phyloP scores from a whole-genome alignment of 768 basidiomycete species.

The Rhodosporidiobolus sp. region DNA sequence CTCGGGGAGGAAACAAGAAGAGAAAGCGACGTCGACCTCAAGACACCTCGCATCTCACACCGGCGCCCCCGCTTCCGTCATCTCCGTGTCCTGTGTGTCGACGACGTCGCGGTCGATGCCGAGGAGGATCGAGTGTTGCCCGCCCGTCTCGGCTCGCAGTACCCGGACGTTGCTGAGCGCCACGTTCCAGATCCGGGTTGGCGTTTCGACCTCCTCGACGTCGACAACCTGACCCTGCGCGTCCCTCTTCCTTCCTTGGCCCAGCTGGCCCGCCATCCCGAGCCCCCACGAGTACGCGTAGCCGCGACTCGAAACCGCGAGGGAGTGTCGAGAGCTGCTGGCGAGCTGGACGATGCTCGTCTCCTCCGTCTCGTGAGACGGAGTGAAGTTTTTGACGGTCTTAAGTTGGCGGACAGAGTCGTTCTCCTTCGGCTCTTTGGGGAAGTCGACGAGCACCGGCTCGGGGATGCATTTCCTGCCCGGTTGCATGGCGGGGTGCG shows the following conservation, averaged over 20 bases:
- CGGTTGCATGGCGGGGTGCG: slow-evolving; percentile 51
- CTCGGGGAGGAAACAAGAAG: too few relatives aligned
- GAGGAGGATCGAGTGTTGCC: slow-evolving; percentile 49
- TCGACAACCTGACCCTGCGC: too few relatives aligned
- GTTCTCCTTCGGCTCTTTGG: slow-evolving; percentile 47
- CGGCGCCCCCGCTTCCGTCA: too few relatives aligned
- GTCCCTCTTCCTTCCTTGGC: too few relatives aligned
- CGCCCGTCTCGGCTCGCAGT: slow-evolving; percentile 47
- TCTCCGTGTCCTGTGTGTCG: too few relatives aligned
- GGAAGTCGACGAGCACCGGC: slow-evolving; percentile 50
- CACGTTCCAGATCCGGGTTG: slow-evolving; percentile 43
- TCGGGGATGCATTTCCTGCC: slow-evolving; percentile 45
- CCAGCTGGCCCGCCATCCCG: slow-evolving; percentile 50
- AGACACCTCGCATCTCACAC: too few relatives aligned
- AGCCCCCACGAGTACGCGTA: slow-evolving; percentile 53
- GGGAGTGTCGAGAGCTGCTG: slow-evolving; percentile 50
- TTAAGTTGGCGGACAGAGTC: slow-evolving; percentile 40
- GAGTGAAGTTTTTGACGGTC: slow-evolving; percentile 41
- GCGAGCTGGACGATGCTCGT: slow-evolving; percentile 50
- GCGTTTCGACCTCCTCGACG: slow-evolving; percentile 47
- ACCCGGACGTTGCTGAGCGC: slow-evolving; percentile 43
- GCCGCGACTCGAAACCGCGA: slow-evolving; percentile 51
- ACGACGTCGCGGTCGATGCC: slow-evolving; percentile 25
- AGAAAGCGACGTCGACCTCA: too few relatives aligned
- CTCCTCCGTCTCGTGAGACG: slow-evolving; percentile 37